Evolutionary conservation across 2,329 filamentous ascomycete species (phyloP).

Genomic region (Parastagonospora avenae): DNA sequence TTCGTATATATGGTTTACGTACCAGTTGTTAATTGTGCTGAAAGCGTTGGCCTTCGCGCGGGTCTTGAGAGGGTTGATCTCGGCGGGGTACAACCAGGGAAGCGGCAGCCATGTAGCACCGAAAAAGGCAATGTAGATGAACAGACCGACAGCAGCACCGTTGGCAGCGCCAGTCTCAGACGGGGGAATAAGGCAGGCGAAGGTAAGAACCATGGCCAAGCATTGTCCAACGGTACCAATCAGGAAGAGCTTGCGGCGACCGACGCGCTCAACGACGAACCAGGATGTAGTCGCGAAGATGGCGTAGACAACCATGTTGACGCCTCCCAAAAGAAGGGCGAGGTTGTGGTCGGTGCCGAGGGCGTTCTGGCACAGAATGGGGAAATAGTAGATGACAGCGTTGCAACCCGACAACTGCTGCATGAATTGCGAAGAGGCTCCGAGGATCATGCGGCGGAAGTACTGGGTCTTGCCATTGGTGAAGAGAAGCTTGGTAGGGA

Average conservation of each 20-base stretch:
- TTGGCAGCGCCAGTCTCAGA: conserved; percentile 45
- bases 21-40: conserved; percentile 59
- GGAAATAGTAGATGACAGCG: conserved; percentile 54
- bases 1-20: not conserved
- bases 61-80: conserved; percentile 61
- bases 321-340: conserved; percentile 52
- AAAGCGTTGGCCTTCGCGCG: conserved; percentile 62
- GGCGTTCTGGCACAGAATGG: conserved; percentile 53
- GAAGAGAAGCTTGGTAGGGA: conserved; percentile 54
- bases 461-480: conserved; percentile 68
- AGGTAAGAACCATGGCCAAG: conserved; percentile 51
- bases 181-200: conserved; percentile 49
- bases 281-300: conserved; percentile 64
- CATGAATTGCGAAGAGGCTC: conserved; percentile 65
- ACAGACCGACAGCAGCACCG: conserved; percentile 64
- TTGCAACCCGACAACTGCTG: conserved; percentile 57
- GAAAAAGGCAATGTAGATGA: conserved; percentile 72
- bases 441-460: conserved; percentile 65
- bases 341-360: conserved; percentile 55
- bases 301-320: conserved; percentile 62
- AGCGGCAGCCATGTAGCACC: conserved; percentile 69
- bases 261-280: conserved; percentile 69
- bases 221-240: conserved; percentile 57
- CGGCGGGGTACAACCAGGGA: conserved; percentile 63
- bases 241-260: conserved; percentile 51